Evolutionary conservation across 176 grass and related monocot species (phyloP), one percentile per base, ranked within the genome.

Genomic region (Musa schizocarpa): DNA sequence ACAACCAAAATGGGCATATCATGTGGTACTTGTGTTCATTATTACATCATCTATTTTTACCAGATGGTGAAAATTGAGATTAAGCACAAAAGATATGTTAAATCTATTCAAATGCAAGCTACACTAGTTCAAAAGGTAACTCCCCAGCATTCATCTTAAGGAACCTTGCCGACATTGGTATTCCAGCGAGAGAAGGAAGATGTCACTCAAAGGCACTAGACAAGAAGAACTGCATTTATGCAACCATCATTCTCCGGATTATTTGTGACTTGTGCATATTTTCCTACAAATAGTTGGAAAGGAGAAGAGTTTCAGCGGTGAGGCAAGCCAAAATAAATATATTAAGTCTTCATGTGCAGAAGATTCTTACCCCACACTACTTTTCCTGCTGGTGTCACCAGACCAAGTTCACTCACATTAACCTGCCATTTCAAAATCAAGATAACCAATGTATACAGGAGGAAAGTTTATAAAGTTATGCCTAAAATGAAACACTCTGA

Each of bases 301-400:
- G 49, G 20, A 82, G 50, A 69, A 57, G 22, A 29, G 13, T 22
- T 29, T 70, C 2, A 77, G 51, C 49, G 49, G 54, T 57, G 27
- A 69, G 52, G 10, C 12, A 70, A 68, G 69, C 81, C 21, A 68
- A 67, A 78, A 24, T 25, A 13, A 9, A 73, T 8, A 1, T 54
- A 9, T 67, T 16, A 50, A 63, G 16, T 72, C 1, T 23, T 53
- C 2, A 65, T 51, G 68, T 26, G 9, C 9, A 75, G 11, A 56
- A 52, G 8, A 74, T 56, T 63, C 82, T 90, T 81, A 92, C 92
- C 92, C 92, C 92, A 96, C 57, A 96, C 89, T 83, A 96, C 87
- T 88, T 96, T 96, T 88, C 92, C 92, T 67, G 89, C 92, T 8
- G 92, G 92, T 34, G 92, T 96, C 13, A 96, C 92, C 7, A 96